These are phyloP conservation scores for Candida caryicola DNA, from an alignment of 805 yeast genomes.

Conservation along the genomic window DNA sequence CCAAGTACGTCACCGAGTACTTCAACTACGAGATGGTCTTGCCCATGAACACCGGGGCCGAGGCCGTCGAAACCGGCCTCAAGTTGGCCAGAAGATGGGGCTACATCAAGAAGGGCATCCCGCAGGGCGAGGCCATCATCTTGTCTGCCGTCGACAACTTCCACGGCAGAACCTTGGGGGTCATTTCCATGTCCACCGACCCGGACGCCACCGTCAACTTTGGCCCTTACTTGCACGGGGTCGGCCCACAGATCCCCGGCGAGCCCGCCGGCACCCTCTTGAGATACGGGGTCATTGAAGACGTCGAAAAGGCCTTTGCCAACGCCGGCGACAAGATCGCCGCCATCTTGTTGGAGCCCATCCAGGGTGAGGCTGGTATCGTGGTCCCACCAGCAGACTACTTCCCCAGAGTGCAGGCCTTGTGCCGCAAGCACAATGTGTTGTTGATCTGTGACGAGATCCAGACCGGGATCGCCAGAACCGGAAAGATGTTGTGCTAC, in stretches of 20 bases:
- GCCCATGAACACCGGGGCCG: constrained; percentile 99
- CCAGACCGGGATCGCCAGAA: constrained; percentile 96
- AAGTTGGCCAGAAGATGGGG: constrained; percentile 98
- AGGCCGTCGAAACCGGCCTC: constrained; percentile 94
- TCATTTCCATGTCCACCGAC: constrained; percentile 94
- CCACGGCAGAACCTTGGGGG: constrained; percentile 95
- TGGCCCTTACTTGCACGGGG: constrained; percentile 84
- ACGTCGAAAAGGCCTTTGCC: constrained; percentile 76
- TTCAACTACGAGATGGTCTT: constrained; percentile 89
- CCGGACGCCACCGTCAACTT: constrained; percentile 85
- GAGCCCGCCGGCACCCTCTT: constrained; percentile 54
- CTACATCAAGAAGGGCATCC: constrained; percentile 79
- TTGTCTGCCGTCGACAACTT: constrained; percentile 86
- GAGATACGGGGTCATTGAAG: constrained; percentile 84
- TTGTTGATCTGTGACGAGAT: constrained; percentile 93
- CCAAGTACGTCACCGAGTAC: constrained; percentile 83
- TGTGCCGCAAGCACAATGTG: constrained; percentile 81
- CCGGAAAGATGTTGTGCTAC: constrained; percentile 89
- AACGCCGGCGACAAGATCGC: constrained; percentile 87
- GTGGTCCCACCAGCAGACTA: constrained; percentile 89
- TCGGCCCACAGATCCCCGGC: constrained; percentile 84
- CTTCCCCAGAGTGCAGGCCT: constrained; percentile 63
- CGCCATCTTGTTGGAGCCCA: constrained; percentile 89
- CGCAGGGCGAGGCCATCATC: constrained; percentile 79
- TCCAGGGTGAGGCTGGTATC: constrained; percentile 98